Evolutionary conservation across 176 grass and related monocot genomes (phyloP).

Genomic region (Triticum aestivum): DNA sequence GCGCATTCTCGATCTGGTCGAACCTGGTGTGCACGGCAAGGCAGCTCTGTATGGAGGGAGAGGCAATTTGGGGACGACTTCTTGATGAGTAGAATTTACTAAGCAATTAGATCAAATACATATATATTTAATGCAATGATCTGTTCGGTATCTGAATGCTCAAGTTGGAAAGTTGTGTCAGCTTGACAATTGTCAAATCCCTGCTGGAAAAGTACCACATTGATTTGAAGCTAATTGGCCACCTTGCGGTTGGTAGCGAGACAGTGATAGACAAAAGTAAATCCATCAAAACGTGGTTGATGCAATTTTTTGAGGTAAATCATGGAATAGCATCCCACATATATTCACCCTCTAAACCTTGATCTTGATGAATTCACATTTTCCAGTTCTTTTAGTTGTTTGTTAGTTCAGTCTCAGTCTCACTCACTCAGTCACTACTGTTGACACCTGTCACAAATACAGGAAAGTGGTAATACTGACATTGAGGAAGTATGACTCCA

Average conservation of each 20-base stretch:
- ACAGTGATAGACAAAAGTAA: conserved; percentile 93
- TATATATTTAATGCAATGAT: background rate
- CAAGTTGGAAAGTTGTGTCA: conserved; percentile 35
- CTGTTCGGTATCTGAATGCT: conserved; percentile 22
- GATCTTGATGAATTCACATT: background rate
- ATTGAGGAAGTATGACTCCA: conserved; percentile 88
- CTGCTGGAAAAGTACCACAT: conserved; percentile 74
- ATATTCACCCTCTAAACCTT: too few species aligned
- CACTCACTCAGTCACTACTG: background rate
- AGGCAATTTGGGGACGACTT: too few species aligned
- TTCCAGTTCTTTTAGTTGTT: background rate
- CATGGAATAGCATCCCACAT: background rate
- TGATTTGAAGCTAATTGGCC: conserved; percentile 64
- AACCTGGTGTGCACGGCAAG: too few species aligned
- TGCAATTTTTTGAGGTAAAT: conserved; percentile 72
- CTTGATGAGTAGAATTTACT: background rate
- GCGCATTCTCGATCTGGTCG: too few species aligned
- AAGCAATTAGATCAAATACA: background rate
- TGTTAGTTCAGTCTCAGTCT: background rate
- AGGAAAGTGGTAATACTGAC: conserved; percentile 86
- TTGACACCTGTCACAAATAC: conserved; percentile 19
- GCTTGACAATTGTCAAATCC: conserved; percentile 68
- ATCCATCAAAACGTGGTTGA: conserved; percentile 91
- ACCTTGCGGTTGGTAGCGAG: conserved; percentile 75
- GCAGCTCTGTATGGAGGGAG: too few species aligned